Conservation (phyloP, 306 rosid species). For the Malus sieversii region DNA sequence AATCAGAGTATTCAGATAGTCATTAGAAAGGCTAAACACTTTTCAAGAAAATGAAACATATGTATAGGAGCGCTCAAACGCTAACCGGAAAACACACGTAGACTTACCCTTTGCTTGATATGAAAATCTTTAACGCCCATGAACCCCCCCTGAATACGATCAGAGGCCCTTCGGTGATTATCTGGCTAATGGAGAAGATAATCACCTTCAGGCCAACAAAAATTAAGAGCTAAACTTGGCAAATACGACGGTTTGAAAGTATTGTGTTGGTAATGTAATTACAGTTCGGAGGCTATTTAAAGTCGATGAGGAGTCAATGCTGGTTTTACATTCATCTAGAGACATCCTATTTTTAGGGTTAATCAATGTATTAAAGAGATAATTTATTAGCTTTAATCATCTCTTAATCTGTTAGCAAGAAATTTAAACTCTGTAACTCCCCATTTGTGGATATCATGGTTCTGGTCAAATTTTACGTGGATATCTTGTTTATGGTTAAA, state of each 20-base stretch:
- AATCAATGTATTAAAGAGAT: not conserved
- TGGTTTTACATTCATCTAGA: not conserved
- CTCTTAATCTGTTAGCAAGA: not conserved
- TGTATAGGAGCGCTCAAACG: not conserved
- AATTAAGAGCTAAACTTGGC: not conserved
- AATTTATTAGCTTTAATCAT: conserved; percentile 16
- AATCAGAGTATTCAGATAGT: not conserved
- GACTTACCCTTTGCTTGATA: conserved; percentile 31
- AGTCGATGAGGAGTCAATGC: not conserved
- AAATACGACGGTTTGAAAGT: not conserved
- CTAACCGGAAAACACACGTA: not conserved
- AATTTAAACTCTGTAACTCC: conserved; percentile 12
- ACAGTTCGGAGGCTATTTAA: not conserved
- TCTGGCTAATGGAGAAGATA: not conserved
- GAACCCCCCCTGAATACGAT: not conserved
- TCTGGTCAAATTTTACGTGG: not conserved
- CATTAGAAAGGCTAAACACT: not conserved
- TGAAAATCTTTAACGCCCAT: conserved; percentile 40
- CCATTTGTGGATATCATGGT: not conserved
- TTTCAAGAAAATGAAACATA: not conserved
- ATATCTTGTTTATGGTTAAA: too few species aligned
- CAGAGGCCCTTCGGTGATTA: not conserved
- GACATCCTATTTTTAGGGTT: not conserved
- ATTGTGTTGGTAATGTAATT: not conserved
- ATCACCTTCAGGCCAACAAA: conserved; percentile 4